Conservation (phyloP, 768 basidiomycete species). For the Psilocybe cyanescens region DNA sequence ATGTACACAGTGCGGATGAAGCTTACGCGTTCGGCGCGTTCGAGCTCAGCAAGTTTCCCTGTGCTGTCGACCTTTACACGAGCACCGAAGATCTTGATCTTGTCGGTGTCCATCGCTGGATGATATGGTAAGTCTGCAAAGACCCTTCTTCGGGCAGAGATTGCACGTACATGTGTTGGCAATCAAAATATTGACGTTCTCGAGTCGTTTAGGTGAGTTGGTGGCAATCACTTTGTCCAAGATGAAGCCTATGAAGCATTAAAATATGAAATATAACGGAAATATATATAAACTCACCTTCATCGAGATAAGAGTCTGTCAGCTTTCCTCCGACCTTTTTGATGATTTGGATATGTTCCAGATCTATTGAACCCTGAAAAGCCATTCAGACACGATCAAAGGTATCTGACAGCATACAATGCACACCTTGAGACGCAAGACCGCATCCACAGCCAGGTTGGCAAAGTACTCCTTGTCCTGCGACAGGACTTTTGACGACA, state of each 20-base stretch:
- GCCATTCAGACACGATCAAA: constrained; percentile 2
- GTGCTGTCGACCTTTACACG: constrained; percentile 95
- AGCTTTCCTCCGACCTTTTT: constrained; percentile 99
- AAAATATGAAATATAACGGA: neutral
- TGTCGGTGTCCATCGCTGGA: constrained; percentile 98
- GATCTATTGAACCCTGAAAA: constrained; percentile 85
- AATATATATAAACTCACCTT: constrained; percentile 54
- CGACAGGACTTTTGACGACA: constrained; percentile 94
- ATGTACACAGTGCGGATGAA: neutral
- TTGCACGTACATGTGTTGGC: constrained; percentile 89
- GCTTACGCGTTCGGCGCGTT: constrained; percentile 86
- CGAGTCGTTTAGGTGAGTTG: constrained; percentile 93
- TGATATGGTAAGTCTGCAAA: constrained; percentile 1
- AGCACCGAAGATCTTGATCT: constrained; percentile 99
- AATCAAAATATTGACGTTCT: constrained; percentile 95
- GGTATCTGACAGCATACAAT: neutral
- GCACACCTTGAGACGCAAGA: constrained; percentile 82
- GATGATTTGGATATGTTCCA: constrained; percentile 99
- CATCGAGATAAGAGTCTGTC: constrained; percentile 97
- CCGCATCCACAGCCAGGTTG: constrained; percentile 96
- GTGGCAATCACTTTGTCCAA: constrained; percentile 94
- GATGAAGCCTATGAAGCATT: constrained; percentile 75
- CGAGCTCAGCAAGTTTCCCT: constrained; percentile 96
- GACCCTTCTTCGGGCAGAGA: neutral
- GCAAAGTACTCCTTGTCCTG: constrained; percentile 99